These are phyloP conservation scores for Triangularia setosa DNA, from an alignment of 2,329 filamentous ascomycete species.

Conservation along the genomic window DNA sequence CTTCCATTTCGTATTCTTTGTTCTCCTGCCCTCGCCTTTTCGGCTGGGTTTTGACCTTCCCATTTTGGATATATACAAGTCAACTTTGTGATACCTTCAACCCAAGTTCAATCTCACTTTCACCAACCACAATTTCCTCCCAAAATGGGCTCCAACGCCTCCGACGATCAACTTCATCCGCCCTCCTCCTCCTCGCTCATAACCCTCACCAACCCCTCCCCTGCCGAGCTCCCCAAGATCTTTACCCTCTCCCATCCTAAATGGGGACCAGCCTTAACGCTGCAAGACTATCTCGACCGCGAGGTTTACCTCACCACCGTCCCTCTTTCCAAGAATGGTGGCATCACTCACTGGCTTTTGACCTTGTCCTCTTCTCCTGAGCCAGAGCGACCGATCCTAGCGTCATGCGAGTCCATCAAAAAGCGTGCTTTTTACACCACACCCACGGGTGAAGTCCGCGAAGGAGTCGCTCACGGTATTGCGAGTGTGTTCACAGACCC, in stretches of 20 bases:
- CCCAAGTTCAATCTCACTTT: neutral
- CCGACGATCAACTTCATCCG: slow-evolving; percentile 26
- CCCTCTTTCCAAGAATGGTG: slow-evolving; percentile 54
- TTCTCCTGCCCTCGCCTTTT: neutral
- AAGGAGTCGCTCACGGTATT: slow-evolving; percentile 67
- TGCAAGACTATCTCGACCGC: slow-evolving; percentile 55
- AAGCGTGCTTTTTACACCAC: slow-evolving; percentile 52
- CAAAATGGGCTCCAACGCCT: slow-evolving; percentile 34
- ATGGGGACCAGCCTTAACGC: slow-evolving; percentile 57
- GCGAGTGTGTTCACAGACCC: slow-evolving; percentile 75
- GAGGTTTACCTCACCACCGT: slow-evolving; percentile 55
- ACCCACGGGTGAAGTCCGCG: slow-evolving; percentile 35
- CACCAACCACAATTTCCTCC: neutral
- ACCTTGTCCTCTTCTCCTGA: slow-evolving; percentile 42
- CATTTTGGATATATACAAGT: neutral
- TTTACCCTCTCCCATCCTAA: slow-evolving; percentile 53
- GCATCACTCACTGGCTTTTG: slow-evolving; percentile 62
- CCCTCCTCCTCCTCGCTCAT: slow-evolving; percentile 37
- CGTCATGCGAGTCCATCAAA: slow-evolving; percentile 60
- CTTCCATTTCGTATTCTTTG: neutral
- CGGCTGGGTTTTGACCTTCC: neutral
- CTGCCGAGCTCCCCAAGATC: slow-evolving; percentile 48
- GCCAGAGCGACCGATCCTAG: slow-evolving; percentile 51
- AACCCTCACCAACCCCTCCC: slow-evolving; percentile 53
- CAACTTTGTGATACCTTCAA: neutral